Base-by-base conservation (phyloP, 257 asterid species). In the Jacaranda copaia region DNA sequence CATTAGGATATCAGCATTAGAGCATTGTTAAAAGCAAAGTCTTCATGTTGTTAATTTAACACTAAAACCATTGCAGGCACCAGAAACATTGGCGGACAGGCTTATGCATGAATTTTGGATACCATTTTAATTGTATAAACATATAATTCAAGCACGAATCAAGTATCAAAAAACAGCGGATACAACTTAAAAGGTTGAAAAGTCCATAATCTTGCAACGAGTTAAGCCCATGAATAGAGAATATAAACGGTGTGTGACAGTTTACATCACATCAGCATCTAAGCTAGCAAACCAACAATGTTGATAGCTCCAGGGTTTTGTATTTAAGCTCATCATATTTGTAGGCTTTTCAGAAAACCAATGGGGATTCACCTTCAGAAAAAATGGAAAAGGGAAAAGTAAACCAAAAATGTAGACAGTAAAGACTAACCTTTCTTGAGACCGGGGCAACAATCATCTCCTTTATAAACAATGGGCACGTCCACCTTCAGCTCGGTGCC, bases 381-480 rank as follows among this genome's bases (percentile, higher is more conserved):
- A 13, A 25, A 16, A 12, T 13, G 39, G 25, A 14, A 18, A 51
- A 3, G 5, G 4, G 56, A n/a, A 16, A 15, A 46, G 16, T 38
- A 58, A 70, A 12, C n/a, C 38, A 73, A 15, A 10, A 58, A 12
- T 63, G 38, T 40, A 14, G 43, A 16, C 1, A 18, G 15, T n/a
- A 56, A 60, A 56, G 40, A 66, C 85, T 12, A 81, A 95, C 99
- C 98, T 93, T 95, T 95, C 83, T 86, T 89, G 58, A 95, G 78
- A 48, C 99, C 99, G n/a, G 94, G 97, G 82, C 93, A 93, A 55
- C 64, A 90, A 70, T 91, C 94, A 81, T 88, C 91, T 58, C 99
- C 99, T 79, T 86, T 91, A 48, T 86, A 91, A 79, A 90, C 96
- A 72, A 91, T 79, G 12, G 98, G 98, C 80, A 93, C 92, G 14